Conservation (phyloP, 805 yeast species). For the Kluyveromyces siamensis region DNA sequence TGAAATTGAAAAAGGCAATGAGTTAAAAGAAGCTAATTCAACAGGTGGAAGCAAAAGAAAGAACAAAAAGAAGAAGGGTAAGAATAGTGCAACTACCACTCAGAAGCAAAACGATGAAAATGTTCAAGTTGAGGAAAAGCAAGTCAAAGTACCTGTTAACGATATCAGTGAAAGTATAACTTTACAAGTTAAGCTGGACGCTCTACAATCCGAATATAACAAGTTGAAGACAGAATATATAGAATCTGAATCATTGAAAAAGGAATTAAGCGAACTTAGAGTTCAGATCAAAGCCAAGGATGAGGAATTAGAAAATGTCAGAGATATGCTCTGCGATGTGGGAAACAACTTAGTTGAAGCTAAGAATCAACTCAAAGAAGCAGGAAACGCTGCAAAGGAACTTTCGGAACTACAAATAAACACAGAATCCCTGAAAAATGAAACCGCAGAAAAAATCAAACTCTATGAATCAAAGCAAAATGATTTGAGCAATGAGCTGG, state of each 20-base stretch:
- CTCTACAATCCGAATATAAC: neutral
- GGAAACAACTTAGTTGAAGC: slow-evolving; percentile 76
- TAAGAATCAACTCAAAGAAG: slow-evolving; percentile 44
- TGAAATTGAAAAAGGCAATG: slow-evolving; percentile 1
- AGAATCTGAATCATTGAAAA: slow-evolving; percentile 8
- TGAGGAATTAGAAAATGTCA: slow-evolving; percentile 60
- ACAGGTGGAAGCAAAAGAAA: neutral
- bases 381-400: slow-evolving; percentile 6
- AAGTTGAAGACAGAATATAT: slow-evolving; percentile 2
- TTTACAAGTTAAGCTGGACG: slow-evolving; percentile 3
- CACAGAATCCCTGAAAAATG: slow-evolving; percentile 25
- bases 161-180: neutral
- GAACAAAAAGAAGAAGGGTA: slow-evolving; percentile 6
- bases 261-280: slow-evolving; percentile 14
- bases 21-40: neutral
- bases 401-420: slow-evolving; percentile 18
- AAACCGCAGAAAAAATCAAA: slow-evolving; percentile 29
- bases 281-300: slow-evolving; percentile 32
- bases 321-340: slow-evolving; percentile 66
- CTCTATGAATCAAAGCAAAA: slow-evolving; percentile 5
- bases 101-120: slow-evolving; percentile 3
- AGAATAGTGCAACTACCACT: neutral
- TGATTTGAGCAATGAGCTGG: slow-evolving; percentile 5
- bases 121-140: neutral
- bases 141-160: neutral